phyloP scores from a whole-genome alignment of 345 rosid genomes.

The Aegle marmelos region DNA sequence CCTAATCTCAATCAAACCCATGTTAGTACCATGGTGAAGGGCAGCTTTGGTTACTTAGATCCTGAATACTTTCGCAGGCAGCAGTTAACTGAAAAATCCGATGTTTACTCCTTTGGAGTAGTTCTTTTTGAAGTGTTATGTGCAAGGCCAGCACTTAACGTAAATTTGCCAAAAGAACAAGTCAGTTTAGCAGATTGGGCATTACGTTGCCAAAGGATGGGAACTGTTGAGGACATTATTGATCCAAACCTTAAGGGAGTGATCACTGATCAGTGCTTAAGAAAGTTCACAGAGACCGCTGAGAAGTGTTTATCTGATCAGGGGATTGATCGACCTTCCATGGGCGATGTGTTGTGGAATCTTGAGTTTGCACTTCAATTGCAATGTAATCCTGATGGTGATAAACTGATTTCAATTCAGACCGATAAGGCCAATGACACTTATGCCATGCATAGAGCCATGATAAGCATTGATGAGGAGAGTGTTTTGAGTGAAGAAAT shows the following conservation, averaged over 20 bases:
- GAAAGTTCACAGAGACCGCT: slow-evolving; percentile 65
- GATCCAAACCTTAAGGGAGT: slow-evolving; percentile 53
- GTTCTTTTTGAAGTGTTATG: slow-evolving; percentile 60
- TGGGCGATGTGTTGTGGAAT: slow-evolving; percentile 86
- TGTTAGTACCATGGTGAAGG: slow-evolving; percentile 62
- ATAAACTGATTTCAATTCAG: slow-evolving; percentile 5
- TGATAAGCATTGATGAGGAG: slow-evolving; percentile 22
- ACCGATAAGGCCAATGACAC: slow-evolving; percentile 7
- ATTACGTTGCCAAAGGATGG: slow-evolving; percentile 31
- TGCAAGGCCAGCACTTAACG: slow-evolving; percentile 46
- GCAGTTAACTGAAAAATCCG: slow-evolving; percentile 62
- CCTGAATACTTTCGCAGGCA: slow-evolving; percentile 65
- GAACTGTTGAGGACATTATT: slow-evolving; percentile 36
- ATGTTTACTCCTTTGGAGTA: slow-evolving; percentile 74
- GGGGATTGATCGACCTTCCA: slow-evolving; percentile 66
- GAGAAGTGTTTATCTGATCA: slow-evolving; percentile 63
- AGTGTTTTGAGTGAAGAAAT: slow-evolving; percentile 11
- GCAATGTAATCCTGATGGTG: slow-evolving; percentile 39
- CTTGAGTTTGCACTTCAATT: slow-evolving; percentile 70
- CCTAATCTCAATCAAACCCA: slow-evolving; percentile 45
- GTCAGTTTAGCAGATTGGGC: slow-evolving; percentile 69
- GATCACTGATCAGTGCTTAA: slow-evolving; percentile 51
- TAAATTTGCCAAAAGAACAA: slow-evolving; percentile 48
- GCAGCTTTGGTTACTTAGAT: slow-evolving; percentile 69
- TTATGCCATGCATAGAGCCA: slow-evolving; percentile 8